These are phyloP conservation scores for Cladorrhinum sp. DNA, from an alignment of 2,329 filamentous ascomycete genomes.

Conservation along the genomic window DNA sequence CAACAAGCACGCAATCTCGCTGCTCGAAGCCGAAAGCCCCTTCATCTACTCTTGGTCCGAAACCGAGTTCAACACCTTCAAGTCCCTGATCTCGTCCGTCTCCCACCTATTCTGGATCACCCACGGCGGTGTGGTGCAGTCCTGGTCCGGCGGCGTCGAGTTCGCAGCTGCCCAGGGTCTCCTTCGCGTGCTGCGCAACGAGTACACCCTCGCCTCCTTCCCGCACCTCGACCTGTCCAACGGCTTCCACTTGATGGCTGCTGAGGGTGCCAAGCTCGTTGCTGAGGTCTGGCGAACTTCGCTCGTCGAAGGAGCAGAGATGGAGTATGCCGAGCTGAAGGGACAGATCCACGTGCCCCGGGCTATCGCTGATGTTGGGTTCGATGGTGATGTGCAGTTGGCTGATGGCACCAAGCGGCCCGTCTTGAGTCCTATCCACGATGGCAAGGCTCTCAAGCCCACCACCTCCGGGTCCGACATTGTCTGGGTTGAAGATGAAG, in stretches of 20 bases:
- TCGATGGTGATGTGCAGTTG: background rate
- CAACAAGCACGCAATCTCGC: conserved; percentile 9
- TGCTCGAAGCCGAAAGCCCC: conserved; percentile 15
- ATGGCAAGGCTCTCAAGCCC: background rate
- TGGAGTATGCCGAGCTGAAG: conserved; percentile 3
- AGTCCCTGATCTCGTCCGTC: background rate
- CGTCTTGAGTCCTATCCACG: background rate
- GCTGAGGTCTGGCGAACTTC: background rate
- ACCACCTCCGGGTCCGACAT: background rate
- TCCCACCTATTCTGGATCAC: background rate
- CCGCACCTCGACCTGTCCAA: conserved; percentile 3
- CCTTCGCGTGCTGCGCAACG: conserved; percentile 1
- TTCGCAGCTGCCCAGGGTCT: conserved; percentile 3
- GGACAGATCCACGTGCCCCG: background rate
- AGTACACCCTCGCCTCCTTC: background rate
- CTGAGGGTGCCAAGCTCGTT: background rate
- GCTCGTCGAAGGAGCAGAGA: background rate
- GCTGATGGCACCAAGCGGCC: background rate
- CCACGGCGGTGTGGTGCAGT: background rate
- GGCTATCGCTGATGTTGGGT: background rate
- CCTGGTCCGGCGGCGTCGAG: conserved; percentile 3
- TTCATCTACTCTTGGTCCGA: conserved; percentile 17
- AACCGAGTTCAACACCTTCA: background rate
- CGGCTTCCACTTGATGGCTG: background rate
- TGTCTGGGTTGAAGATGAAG: background rate